These are phyloP conservation scores for Rhodamnia argentea DNA, from an alignment of 345 rosid species.

Conservation along the genomic window DNA sequence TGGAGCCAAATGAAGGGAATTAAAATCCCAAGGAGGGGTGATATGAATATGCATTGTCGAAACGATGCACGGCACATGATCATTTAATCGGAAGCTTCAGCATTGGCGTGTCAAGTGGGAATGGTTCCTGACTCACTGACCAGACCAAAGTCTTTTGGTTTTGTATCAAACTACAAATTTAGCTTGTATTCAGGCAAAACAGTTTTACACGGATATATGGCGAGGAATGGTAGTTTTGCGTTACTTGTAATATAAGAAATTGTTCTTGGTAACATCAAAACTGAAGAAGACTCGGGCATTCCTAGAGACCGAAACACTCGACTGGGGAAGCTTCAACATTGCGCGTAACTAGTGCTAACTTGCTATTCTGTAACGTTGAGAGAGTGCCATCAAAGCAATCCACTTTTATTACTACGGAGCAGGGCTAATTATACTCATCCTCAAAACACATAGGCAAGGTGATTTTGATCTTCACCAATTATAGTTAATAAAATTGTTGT, in stretches of 20 bases:
- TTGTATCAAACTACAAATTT: too few relatives aligned
- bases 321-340: background rate
- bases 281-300: background rate
- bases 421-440: background rate
- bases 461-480: too few relatives aligned
- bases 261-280: background rate
- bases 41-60: constrained; percentile 67
- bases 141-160: too few relatives aligned
- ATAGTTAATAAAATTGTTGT: too few relatives aligned
- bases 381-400: background rate
- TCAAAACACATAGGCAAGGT: background rate
- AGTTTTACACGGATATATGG: too few relatives aligned
- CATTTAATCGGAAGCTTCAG: too few relatives aligned
- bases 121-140: too few relatives aligned
- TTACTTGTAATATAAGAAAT: background rate
- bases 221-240: too few relatives aligned
- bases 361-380: background rate
- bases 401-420: background rate
- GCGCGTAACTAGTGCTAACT: background rate
- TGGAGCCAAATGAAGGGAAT: constrained; percentile 88
- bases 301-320: background rate
- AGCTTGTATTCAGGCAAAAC: too few relatives aligned
- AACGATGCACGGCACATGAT: constrained; percentile 82
- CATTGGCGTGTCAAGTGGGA: too few relatives aligned
- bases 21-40: constrained; percentile 75